A percentile compares a stretch with the other conserved stretches of the same genome.
These are phyloP conservation scores for Cynanchum wilfordii DNA, from an alignment of 257 asterid species.

Conservation along the genomic window DNA sequence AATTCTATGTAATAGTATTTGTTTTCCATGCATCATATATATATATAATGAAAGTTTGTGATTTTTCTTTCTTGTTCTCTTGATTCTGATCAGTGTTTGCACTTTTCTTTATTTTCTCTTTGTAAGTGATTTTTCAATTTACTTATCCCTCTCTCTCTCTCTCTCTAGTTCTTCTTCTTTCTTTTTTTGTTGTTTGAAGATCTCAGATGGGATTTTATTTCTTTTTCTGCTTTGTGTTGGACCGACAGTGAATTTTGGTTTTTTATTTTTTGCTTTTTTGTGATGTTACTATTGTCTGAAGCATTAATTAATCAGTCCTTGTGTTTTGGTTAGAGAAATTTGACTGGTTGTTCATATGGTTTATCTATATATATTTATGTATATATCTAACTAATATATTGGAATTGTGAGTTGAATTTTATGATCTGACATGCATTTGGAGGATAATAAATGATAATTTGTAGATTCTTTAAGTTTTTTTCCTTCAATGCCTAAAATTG, in stretches of 20 bases:
- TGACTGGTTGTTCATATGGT: neutral
- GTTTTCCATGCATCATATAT: neutral
- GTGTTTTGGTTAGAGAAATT: neutral
- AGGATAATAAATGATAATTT: neutral
- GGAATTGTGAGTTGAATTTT: neutral
- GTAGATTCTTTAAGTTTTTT: neutral
- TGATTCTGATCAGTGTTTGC: neutral
- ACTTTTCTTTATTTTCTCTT: neutral
- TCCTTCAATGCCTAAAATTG: neutral
- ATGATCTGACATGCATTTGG: conserved; percentile 11
- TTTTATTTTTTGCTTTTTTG: neutral
- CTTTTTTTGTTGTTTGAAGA: conserved; percentile 1
- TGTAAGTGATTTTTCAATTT: neutral
- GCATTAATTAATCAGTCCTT: neutral
- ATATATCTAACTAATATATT: neutral
- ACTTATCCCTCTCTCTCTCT: neutral
- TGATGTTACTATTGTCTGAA: neutral
- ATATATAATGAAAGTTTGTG: neutral
- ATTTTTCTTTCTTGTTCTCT: neutral
- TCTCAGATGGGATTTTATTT: conserved; percentile 15
- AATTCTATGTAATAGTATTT: neutral
- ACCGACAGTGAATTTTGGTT: neutral
- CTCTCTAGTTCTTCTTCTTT: neutral
- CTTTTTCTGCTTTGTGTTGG: conserved; percentile 14
- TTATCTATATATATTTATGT: neutral